Conservation (phyloP, 495 filamentous ascomycete genomes). For the Chaetomidium leptoderma region DNA sequence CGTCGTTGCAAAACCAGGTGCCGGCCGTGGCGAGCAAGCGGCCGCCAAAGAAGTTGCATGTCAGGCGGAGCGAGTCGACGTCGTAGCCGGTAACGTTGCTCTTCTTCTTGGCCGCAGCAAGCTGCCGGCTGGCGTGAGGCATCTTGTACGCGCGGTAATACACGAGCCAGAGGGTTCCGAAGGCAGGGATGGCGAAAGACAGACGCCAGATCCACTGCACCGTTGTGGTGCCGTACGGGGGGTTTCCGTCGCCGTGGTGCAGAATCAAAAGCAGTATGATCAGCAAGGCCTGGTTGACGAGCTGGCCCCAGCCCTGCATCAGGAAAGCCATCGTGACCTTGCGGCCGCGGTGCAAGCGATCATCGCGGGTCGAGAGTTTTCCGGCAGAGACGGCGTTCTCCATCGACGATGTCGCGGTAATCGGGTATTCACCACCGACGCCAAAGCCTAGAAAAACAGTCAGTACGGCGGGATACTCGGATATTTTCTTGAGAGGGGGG, state of each 20-base stretch:
- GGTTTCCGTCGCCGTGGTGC: constrained; percentile 66
- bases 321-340: constrained; percentile 90
- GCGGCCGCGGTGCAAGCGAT: constrained; percentile 87
- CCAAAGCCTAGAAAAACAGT: constrained; percentile 55
- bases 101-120: constrained; percentile 76
- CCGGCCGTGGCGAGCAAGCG: constrained; percentile 80
- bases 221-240: constrained; percentile 65
- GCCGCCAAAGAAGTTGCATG: constrained; percentile 72
- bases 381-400: constrained; percentile 83
- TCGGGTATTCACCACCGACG: constrained; percentile 92
- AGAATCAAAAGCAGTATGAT: constrained; percentile 78
- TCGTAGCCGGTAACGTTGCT: constrained; percentile 83
- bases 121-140: constrained; percentile 65
- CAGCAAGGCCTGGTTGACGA: constrained; percentile 80
- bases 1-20: constrained; percentile 85
- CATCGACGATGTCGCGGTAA: constrained; percentile 93
- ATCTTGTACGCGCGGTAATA: constrained; percentile 91
- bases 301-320: constrained; percentile 97
- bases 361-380: constrained; percentile 79
- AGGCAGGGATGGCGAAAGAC: constrained; percentile 77
- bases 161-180: constrained; percentile 85
- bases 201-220: constrained; percentile 83
- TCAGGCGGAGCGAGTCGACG: constrained; percentile 66
- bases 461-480: neutral
- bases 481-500: neutral